Evolutionary conservation across 768 basidiomycete genomes (phyloP), one percentile per base, ranked within the genome.

Genomic region (Suillus spraguei): DNA sequence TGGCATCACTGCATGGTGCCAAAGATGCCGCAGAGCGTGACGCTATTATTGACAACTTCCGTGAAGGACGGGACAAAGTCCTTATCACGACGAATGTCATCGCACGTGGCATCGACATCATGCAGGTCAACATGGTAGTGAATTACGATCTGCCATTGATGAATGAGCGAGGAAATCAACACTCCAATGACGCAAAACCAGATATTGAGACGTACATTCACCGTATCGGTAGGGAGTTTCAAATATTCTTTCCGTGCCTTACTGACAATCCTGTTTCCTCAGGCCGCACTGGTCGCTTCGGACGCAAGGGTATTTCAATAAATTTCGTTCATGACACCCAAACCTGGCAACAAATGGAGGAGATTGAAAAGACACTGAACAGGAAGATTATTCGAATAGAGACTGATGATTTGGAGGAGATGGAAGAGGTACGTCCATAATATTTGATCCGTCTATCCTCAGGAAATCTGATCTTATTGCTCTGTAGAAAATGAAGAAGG

Each of bases 121-220:
- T 95, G 61, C 97, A 98, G 80, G 97, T 99, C 70, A 99, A 98
- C 82, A 95, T 99, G 95, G 97, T 99, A n/a, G 95, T 99, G 76
- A 99, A 99, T 79, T 99, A 99, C 72, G 96, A 98, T 72, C 84
- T 97, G 33, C 95, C 96, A 0, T 79, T 95, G 53, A 87, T 92
- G 85, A 89, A 87, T 67, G 91, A 92, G 70, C 87, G 90, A 16
- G 77, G 69, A 61, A 75, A 72, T 67, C 71, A 66, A 56, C 80
- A 71, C 66, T 72, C 67, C 3, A 76, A 73, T 28, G 89, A 91
- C 65, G 83, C 75, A 68, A 81, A 78, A 63, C 94, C 95, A 0
- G 97, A 99, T 73, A 83, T 95, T 53, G 97, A 99, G 81, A 99
- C 97, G 1, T 99, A 99, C 74, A 90, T 99, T 53, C 97, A 99